Evolutionary conservation across 345 rosid genomes (phyloP).

Genomic region (Jatropha curcas): DNA sequence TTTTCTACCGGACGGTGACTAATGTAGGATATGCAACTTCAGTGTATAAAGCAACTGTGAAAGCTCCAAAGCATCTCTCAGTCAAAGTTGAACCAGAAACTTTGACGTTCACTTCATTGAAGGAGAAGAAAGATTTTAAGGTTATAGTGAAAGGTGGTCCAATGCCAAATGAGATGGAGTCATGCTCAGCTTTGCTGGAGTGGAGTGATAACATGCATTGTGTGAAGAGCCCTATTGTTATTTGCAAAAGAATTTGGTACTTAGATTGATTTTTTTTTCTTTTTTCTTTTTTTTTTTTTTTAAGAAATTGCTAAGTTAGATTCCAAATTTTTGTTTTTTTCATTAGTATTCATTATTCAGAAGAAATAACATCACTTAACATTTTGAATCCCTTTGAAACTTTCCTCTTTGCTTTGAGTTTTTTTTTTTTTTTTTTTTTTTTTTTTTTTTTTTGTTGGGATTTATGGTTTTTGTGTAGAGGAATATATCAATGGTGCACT

Average conservation of each 20-base stretch:
- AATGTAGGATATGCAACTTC: constrained; percentile 50
- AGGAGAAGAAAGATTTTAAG: constrained; percentile 47
- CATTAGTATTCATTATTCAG: too few species aligned
- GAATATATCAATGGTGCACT: too few species aligned
- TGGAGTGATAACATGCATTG: constrained; percentile 62
- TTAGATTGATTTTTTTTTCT: neutral
- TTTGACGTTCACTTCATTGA: constrained; percentile 35
- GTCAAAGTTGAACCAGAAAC: constrained; percentile 50
- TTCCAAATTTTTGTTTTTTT: neutral
- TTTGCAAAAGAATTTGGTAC: constrained; percentile 21
- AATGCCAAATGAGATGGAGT: constrained; percentile 20
- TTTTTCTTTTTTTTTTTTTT: too few species aligned
- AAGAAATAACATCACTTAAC: neutral
- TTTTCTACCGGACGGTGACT: constrained; percentile 65
- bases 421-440: too few species aligned
- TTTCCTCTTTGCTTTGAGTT: too few species aligned
- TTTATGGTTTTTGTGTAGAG: too few species aligned
- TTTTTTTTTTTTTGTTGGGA: too few species aligned
- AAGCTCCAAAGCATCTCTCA: constrained; percentile 48
- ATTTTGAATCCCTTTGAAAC: too few species aligned
- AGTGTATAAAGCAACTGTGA: constrained; percentile 49
- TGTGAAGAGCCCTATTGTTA: constrained; percentile 57
- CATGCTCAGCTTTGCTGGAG: constrained; percentile 50
- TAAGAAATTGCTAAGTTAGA: neutral
- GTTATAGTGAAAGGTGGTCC: constrained; percentile 52